Conservation (phyloP, 805 yeast genomes). For the Teunomyces kruisii region DNA sequence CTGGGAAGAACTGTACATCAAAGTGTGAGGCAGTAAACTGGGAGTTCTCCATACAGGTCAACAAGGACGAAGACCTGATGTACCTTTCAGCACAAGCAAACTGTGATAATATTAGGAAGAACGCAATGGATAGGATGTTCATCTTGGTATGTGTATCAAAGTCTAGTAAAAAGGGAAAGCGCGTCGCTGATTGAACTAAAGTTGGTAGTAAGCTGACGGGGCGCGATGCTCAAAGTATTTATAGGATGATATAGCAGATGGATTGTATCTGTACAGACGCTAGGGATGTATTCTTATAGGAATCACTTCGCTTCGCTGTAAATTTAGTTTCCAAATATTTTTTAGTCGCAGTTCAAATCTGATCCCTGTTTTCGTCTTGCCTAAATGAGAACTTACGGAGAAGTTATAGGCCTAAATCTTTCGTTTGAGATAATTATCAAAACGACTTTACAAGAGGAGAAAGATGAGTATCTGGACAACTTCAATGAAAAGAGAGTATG, state of each 20-base stretch:
- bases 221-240: not conserved
- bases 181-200: not conserved
- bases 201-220: not conserved
- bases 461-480: not conserved
- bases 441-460: not conserved
- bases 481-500: not conserved
- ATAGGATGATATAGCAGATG: not conserved
- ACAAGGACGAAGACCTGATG: constrained; percentile 62
- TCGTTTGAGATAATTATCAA: not conserved
- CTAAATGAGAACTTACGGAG: not conserved
- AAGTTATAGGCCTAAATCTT: not conserved
- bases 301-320: not conserved
- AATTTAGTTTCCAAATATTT: constrained; percentile 1
- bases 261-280: not conserved
- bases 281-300: not conserved
- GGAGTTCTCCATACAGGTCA: constrained; percentile 91
- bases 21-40: constrained; percentile 82
- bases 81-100: constrained; percentile 18
- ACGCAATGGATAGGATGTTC: constrained; percentile 1
- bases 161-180: not conserved
- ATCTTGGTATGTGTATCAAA: not conserved
- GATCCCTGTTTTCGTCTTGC: constrained; percentile 4
- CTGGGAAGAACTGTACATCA: constrained; percentile 72
- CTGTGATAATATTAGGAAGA: constrained; percentile 3
- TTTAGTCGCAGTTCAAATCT: constrained; percentile 2